Percentiles rank a stretch among this genome's conserved stretches.
Evolutionary conservation across 2,329 filamentous ascomycete species (phyloP).

Genomic region (Ophiocordyceps camponoti-rufipedis): DNA sequence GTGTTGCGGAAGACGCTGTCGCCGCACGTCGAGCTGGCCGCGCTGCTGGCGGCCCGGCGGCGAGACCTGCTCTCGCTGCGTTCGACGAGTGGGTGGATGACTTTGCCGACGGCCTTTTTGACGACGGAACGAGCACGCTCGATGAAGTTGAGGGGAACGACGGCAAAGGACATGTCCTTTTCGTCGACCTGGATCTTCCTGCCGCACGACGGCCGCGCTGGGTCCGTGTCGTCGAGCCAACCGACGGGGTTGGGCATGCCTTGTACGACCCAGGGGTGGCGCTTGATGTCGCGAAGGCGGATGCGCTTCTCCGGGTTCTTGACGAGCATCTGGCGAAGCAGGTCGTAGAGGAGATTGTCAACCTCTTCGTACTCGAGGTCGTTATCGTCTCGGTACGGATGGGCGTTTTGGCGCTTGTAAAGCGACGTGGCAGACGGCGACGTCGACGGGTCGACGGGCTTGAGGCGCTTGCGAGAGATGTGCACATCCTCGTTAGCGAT

Average conservation of each 20-base stretch:
- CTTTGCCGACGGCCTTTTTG: slow-evolving; percentile 46
- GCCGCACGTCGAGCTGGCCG: slow-evolving; percentile 39
- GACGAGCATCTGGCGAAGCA: slow-evolving; percentile 60
- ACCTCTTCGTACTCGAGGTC: slow-evolving; percentile 75
- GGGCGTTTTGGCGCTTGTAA: slow-evolving; percentile 37
- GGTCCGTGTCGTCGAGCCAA: slow-evolving; percentile 94
- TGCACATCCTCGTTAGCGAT: slow-evolving; percentile 90
- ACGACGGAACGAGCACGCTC: slow-evolving; percentile 69
- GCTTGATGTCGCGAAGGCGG: slow-evolving; percentile 78
- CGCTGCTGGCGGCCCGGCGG: slow-evolving; percentile 40
- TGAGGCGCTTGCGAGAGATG: slow-evolving; percentile 67
- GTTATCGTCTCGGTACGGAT: slow-evolving; percentile 57
- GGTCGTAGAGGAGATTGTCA: slow-evolving; percentile 60
- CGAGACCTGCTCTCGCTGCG: slow-evolving; percentile 35
- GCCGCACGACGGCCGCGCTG: slow-evolving; percentile 56
- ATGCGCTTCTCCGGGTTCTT: slow-evolving; percentile 87
- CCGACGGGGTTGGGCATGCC: slow-evolving; percentile 54
- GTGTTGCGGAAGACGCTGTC: slow-evolving; percentile 27
- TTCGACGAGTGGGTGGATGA: slow-evolving; percentile 42
- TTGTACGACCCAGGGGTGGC: slow-evolving; percentile 76
- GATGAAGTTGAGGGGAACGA: slow-evolving; percentile 74
- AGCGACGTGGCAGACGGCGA: slow-evolving; percentile 35
- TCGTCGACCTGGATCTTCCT: slow-evolving; percentile 85
- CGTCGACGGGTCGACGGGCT: slow-evolving; percentile 47
- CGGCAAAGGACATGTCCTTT: slow-evolving; percentile 74